A percentile compares a stretch with the other conserved stretches of the same genome.
Conservation (phyloP, 257 asterid genomes). For the Solanum medicagineum region DNA sequence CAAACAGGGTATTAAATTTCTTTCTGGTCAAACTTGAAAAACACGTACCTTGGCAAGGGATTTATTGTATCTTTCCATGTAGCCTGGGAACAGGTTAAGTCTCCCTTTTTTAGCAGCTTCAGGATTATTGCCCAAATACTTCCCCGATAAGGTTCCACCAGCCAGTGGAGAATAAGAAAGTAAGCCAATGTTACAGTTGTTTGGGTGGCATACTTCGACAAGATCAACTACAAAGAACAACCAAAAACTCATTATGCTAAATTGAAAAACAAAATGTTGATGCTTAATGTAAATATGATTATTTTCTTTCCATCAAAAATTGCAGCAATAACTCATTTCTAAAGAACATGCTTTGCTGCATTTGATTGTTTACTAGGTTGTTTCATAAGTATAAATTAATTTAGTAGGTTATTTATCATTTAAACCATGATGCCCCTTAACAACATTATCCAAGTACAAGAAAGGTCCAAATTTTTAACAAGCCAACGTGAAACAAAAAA, state of each 20-base stretch:
- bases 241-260: background rate
- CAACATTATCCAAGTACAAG: background rate
- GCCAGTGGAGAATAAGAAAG: slow-evolving; percentile 90
- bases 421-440: background rate
- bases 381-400: background rate
- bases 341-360: background rate
- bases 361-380: background rate
- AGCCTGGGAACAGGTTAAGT: slow-evolving; percentile 69
- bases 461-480: background rate
- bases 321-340: background rate
- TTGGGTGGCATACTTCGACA: slow-evolving; percentile 85
- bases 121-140: slow-evolving; percentile 59
- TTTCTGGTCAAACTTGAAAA: background rate
- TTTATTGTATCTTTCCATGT: slow-evolving; percentile 84
- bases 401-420: background rate
- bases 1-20: background rate
- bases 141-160: slow-evolving; percentile 75
- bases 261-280: background rate
- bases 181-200: slow-evolving; percentile 73
- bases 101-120: slow-evolving; percentile 76
- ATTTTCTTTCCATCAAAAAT: background rate
- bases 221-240: slow-evolving; percentile 63
- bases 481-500: background rate
- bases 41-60: slow-evolving; percentile 52
- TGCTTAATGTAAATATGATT: background rate